Evolutionary conservation across 2,329 filamentous ascomycete genomes (phyloP), one percentile per base, ranked within the genome.

Genomic region (Nigrograna mackinnonii): DNA sequence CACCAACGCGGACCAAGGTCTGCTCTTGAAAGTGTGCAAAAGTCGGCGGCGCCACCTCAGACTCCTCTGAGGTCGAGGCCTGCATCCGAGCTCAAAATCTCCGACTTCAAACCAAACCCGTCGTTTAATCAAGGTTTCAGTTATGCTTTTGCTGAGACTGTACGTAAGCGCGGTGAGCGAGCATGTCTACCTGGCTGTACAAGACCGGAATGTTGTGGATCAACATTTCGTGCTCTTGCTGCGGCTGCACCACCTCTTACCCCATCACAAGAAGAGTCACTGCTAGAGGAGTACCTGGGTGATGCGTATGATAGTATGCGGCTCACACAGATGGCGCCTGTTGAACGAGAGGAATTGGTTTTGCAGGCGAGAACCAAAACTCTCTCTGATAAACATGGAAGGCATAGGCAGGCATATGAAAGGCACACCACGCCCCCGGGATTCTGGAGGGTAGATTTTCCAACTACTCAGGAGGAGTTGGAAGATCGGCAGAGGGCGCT

Each of bases 371-470:
- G 85, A 60, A 85, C 84, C 0, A 80, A 83, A 60, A 76, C 85
- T 36, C 73, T 95, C 49, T 87, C 91, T 1, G 85, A 91, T 58
- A 79, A 81, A 47, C 83, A 82, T 64, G 91, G 91, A 5, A 89
- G 79, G 62, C 91, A 96, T 68, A 79, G 87, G 42, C 81, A 92
- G 54, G 78, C 83, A 20, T 91, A 86, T 66, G 80, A 85, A 46
- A 80, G 90, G 37, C 78, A 81, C 49, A 76, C 73, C 33, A 89
- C 87, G 7, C 91, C 94, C 11, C 89, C 90, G 2, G 91, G 91
- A 0, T 97, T 89, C 64, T 99, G 94, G 94, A 79, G 89, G 40
- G 80, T 86, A 2, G 92, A 95, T 54, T 95, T 99, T 64, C 91
- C 92, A 1, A 83, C 75, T 19, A 96, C 94, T 1, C 94, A 97